Base-by-base conservation (phyloP, 768 basidiomycete genomes). In the Steccherinum ochraceum region DNA sequence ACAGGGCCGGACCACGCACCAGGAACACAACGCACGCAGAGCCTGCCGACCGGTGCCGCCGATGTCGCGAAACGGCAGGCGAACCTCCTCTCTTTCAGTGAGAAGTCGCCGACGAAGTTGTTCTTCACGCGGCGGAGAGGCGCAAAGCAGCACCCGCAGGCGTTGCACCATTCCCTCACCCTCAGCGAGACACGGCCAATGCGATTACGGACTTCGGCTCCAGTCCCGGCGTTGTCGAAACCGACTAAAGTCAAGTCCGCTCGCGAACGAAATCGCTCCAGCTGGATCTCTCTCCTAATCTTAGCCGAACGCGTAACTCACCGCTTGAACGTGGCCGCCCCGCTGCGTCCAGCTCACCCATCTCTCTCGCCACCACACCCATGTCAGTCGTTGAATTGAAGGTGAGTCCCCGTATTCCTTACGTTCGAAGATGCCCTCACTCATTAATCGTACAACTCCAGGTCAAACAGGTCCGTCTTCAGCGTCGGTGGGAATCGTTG, bases 1-100 rank as follows among this genome's bases (percentile, higher is more conserved):
- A 30, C 44, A 43, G 40, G 49, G 55, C 7, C 20, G 52, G 49
- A 19, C 40, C 48, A 3, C n/a, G 52, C 39, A 19, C 16, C 20
- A 52, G 43, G 18, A 27, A 46, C 2, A 18, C 41, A 2, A 44
- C 51, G 16, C 25, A 39, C 12, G 18, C 53, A 16, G 24, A 48
- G 3, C 51, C 53, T 10, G 48, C 52, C 1, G 12, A 44, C 10
- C n/a, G 19, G 10, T 48, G 53, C 50, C 47, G 45, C 3, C 16
- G 30, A 35, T 16, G 7, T 7, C 7, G 30, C 30, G 30, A 35
- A 35, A 35, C 30, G 30, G 16, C 30, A 35, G 16, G 30, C 30
- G 7, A 35, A 35, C 30, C 30, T 35, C 30, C 30, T 35, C 7
- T 35, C 30, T 35, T 35, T 35, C 30, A 35, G 30, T 35, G 30